These are phyloP conservation scores for Setaria viridis DNA, from an alignment of 202 grass and related monocot genomes.

Conservation along the genomic window DNA sequence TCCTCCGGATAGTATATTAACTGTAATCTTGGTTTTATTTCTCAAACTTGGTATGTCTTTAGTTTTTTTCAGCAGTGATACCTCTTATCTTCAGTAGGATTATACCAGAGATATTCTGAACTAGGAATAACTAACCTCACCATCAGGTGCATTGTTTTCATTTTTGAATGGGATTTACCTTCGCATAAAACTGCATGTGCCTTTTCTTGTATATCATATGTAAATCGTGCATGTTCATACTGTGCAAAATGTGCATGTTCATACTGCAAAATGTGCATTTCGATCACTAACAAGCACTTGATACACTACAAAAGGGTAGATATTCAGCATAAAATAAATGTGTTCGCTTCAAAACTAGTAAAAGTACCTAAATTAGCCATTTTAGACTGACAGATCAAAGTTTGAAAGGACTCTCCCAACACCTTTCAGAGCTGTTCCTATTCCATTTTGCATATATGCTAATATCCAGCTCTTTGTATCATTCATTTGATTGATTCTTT, in stretches of 20 bases:
- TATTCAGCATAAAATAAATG: constrained; percentile 2
- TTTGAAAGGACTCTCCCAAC: background rate
- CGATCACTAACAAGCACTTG: background rate
- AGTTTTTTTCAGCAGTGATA: constrained; percentile 40
- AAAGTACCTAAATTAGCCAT: constrained; percentile 18
- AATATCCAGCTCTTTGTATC: constrained; percentile 38
- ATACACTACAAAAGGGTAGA: background rate
- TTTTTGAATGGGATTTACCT: constrained; percentile 20
- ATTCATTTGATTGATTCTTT: constrained; percentile 3
- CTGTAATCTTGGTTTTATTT: constrained; percentile 70
- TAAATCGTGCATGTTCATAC: background rate
- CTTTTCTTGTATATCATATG: constrained; percentile 24
- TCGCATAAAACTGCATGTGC: background rate
- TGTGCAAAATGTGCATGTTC: background rate
- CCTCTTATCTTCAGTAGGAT: constrained; percentile 28
- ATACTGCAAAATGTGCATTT: constrained; percentile 1
- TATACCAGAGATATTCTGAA: constrained; percentile 23
- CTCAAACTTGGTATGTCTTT: constrained; percentile 87
- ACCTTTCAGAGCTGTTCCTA: constrained; percentile 5
- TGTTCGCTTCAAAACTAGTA: constrained; percentile 20
- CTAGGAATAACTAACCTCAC: constrained; percentile 25
- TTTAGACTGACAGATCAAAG: constrained; percentile 16
- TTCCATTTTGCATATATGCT: constrained; percentile 33
- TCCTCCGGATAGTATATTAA: constrained; percentile 65
- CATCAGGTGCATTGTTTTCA: constrained; percentile 13